Evolutionary conservation across 495 filamentous ascomycete species (phyloP).

Genomic region (Hypoxylon rickii): DNA sequence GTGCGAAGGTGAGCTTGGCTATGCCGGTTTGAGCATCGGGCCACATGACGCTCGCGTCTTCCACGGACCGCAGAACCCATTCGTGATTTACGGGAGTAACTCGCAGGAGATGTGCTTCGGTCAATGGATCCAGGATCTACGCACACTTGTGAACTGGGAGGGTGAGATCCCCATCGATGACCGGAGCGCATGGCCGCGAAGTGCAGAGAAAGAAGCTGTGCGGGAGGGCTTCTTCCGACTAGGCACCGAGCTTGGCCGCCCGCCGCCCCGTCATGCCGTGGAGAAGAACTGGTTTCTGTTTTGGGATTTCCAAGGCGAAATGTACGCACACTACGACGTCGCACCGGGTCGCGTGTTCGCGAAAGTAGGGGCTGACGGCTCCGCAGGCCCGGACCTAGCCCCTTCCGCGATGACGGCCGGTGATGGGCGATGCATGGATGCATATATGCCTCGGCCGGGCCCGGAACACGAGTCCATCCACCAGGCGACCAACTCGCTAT

Average conservation of each 20-base stretch:
- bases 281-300: slow-evolving; percentile 65
- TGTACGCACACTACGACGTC: slow-evolving; percentile 57
- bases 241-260: slow-evolving; percentile 54
- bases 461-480: slow-evolving; percentile 50
- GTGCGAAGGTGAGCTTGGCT: slow-evolving; percentile 46
- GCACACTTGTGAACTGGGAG: slow-evolving; percentile 50
- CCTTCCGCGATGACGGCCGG: slow-evolving; percentile 15
- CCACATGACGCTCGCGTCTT: slow-evolving; percentile 60
- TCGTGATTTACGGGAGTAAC: slow-evolving; percentile 55
- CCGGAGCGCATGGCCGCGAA: background rate
- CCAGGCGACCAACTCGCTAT: slow-evolving; percentile 60
- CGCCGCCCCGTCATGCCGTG: slow-evolving; percentile 39
- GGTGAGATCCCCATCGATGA: slow-evolving; percentile 16
- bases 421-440: slow-evolving; percentile 48
- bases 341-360: slow-evolving; percentile 52
- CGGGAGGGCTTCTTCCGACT: slow-evolving; percentile 32
- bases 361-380: slow-evolving; percentile 44
- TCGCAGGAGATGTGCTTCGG: slow-evolving; percentile 56
- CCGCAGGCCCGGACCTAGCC: slow-evolving; percentile 47
- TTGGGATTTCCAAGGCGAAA: slow-evolving; percentile 51
- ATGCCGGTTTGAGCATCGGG: slow-evolving; percentile 45
- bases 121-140: slow-evolving; percentile 56
- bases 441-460: slow-evolving; percentile 43
- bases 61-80: slow-evolving; percentile 53
- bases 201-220: background rate